Evolutionary conservation across 495 filamentous ascomycete genomes (phyloP), one percentile per base, ranked within the genome.

Genomic region (Lichenothelia convexa): DNA sequence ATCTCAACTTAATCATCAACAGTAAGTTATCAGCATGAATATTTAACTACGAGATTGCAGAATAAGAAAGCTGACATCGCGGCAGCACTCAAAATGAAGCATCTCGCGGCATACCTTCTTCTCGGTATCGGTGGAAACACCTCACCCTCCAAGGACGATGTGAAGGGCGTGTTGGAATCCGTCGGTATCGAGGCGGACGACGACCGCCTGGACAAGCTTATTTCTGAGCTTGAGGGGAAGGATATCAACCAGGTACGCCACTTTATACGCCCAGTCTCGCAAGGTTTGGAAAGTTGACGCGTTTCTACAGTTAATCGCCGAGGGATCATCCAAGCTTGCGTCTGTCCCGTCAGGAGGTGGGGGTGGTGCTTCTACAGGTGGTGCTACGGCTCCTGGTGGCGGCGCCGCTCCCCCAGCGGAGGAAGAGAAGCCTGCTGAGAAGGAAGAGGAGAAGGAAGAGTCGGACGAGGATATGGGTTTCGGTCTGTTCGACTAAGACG

Each of bases 401-500:
- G 81, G 64, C 45, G 78, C 62, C 42, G 78, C 70, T 45, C 71
- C 72, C 47, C 63, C 71, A 43, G 75, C 71, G 55, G 80, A 77
- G 51, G 76, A 86, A 68, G 27, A 30, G 29, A 18, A 33, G 31
- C 9, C 31, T 1, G 9, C 31, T 8, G 31, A 9, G 31, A 64
- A 66, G 54, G 68, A 75, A 55, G 71, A 75, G 47, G 73, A 70
- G 58, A 75, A 82, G 62, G 70, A 73, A 64, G 89, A 95, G 73
- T 95, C 89, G 57, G 89, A 99, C 64, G 89, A 99, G 59, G 89
- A 99, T 59, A 99, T 99, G 89, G 89, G 89, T 56, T 93, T 99
- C 71, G 89, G 89, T 78, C 85, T 99, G 42, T 95, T 95, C 78
- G 87, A 94, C 69, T 94, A 82, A 73, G 39, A n/a, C n/a, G n/a